A percentile compares a stretch with the other conserved stretches of the same genome.
Conservation (phyloP, 2,329 filamentous ascomycete genomes). For the Hypoxylon sp. region DNA sequence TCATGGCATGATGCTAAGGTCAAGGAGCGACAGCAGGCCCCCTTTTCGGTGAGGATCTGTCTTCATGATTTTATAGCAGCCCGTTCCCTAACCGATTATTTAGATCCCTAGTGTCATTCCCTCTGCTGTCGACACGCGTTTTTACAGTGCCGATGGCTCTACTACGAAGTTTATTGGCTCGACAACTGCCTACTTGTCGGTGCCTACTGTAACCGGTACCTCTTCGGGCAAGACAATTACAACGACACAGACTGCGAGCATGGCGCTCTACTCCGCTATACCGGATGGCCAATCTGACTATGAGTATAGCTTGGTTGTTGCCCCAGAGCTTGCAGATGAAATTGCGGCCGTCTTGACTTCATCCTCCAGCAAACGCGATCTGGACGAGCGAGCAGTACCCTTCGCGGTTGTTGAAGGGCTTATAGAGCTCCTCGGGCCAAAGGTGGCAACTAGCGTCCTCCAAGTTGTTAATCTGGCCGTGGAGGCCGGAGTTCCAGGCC, state of each 20-base stretch:
- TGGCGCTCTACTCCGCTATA: background rate
- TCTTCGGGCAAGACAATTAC: background rate
- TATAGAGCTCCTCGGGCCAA: background rate
- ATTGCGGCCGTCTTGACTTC: background rate
- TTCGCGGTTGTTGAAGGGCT: background rate
- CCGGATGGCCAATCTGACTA: background rate
- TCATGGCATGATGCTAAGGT: background rate
- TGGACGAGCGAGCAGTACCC: background rate
- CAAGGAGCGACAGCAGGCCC: background rate
- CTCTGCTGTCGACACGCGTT: constrained; percentile 13
- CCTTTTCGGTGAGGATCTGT: background rate
- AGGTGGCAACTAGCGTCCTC: background rate
- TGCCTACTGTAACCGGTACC: background rate
- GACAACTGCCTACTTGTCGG: constrained; percentile 7
- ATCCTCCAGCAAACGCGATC: background rate
- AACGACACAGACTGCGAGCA: background rate
- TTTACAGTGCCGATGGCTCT: constrained; percentile 14
- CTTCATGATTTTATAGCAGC: background rate
- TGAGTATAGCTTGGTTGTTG: constrained; percentile 1
- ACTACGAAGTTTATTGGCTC: constrained; percentile 20
- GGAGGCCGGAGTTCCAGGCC: background rate
- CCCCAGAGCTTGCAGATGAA: background rate
- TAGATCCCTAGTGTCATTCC: constrained; percentile 18
- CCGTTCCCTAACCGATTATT: background rate
- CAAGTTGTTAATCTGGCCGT: background rate